These are phyloP conservation scores for Acanthamoeba castellanii DNA, from an alignment of 208 protist species.

Conservation along the genomic window DNA sequence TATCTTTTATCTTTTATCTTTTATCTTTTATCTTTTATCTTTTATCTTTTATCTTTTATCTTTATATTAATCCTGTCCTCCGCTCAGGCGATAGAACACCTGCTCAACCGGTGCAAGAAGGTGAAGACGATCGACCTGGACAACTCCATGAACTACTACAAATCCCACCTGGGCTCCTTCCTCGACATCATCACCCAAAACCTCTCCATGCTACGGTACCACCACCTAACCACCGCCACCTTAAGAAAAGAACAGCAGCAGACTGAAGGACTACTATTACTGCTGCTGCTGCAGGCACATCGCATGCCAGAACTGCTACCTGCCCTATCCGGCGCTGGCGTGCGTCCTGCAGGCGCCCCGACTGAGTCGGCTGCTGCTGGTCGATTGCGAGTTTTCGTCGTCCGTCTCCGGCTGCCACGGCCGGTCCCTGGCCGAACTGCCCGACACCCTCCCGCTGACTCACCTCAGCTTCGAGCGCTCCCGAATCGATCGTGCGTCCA, in stretches of 20 bases:
- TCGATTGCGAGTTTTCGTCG: slow-evolving; percentile 30
- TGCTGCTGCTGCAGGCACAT: neutral
- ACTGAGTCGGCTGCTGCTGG: neutral
- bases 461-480: slow-evolving; percentile 11
- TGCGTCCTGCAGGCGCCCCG: neutral
- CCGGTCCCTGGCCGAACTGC: neutral
- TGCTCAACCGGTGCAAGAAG: neutral
- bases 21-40: no score
- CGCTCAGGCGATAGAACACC: neutral
- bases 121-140: neutral
- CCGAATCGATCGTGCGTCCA: neutral
- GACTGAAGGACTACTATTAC: no score
- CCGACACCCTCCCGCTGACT: neutral
- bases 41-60: no score
- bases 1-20: no score
- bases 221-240: neutral
- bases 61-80: neutral
- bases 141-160: slow-evolving; percentile 21
- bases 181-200: neutral
- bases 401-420: neutral
- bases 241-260: no score
- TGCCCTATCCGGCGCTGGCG: neutral
- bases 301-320: slow-evolving; percentile 11
- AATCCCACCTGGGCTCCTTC: neutral
- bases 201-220: neutral